These are phyloP conservation scores for Lolium multiflorum DNA, from an alignment of 176 grass and related monocot genomes.

Conservation along the genomic window DNA sequence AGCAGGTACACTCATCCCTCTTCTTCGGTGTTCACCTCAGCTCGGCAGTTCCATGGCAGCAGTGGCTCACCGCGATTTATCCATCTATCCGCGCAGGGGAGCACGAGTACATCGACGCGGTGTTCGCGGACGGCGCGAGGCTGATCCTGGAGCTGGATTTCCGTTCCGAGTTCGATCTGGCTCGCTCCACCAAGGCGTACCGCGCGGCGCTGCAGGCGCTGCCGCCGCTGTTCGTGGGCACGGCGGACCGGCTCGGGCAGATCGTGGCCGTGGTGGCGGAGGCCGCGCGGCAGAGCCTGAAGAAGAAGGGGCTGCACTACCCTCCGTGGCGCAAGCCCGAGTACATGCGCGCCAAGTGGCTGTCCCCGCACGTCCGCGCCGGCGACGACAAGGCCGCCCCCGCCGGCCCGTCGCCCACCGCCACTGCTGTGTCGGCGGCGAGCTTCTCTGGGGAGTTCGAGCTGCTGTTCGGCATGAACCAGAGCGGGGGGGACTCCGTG, in stretches of 20 bases:
- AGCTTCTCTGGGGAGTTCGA: constrained; percentile 70
- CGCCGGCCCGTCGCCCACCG: not conserved
- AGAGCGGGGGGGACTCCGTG: not conserved
- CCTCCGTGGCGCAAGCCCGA: constrained; percentile 86
- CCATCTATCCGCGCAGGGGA: constrained; percentile 51
- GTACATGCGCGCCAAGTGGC: constrained; percentile 97
- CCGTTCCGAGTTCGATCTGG: constrained; percentile 88
- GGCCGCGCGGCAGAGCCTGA: constrained; percentile 73
- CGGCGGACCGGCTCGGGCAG: constrained; percentile 63
- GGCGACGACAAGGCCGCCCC: constrained; percentile 10
- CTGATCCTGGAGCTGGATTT: constrained; percentile 92
- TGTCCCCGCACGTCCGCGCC: constrained; percentile 56
- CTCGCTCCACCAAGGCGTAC: constrained; percentile 80
- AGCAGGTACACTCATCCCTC: constrained; percentile 36
- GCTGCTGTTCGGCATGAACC: constrained; percentile 44
- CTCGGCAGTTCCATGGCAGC: not conserved
- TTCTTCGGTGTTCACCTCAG: not conserved
- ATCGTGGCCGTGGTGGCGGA: constrained; percentile 76
- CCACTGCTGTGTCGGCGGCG: constrained; percentile 38
- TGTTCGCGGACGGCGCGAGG: constrained; percentile 45
- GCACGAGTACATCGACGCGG: constrained; percentile 92
- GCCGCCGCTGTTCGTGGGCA: constrained; percentile 78
- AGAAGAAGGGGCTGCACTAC: constrained; percentile 91
- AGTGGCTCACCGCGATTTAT: not conserved
- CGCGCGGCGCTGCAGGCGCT: constrained; percentile 74